A percentile compares a stretch with the other conserved stretches of the same genome.
These are phyloP conservation scores for Cyberlindnera misumaiensis DNA, from an alignment of 805 yeast genomes.

Conservation along the genomic window DNA sequence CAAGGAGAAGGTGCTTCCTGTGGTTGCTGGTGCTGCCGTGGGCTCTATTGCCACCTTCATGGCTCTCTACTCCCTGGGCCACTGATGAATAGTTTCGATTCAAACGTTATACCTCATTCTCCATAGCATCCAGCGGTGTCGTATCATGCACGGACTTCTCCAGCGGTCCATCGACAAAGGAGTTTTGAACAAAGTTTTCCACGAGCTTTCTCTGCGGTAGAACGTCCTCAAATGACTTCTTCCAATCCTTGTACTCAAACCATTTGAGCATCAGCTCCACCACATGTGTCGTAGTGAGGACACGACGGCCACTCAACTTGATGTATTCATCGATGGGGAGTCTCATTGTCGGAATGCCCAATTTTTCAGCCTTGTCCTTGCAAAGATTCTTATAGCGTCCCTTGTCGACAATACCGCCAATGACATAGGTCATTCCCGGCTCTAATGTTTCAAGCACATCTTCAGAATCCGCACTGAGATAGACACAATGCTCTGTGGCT, in stretches of 20 bases:
- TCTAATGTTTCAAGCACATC: conserved; percentile 57
- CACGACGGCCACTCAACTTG: conserved; percentile 77
- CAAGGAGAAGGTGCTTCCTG: too few species aligned
- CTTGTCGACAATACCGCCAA: conserved; percentile 96
- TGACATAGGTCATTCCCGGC: conserved; percentile 68
- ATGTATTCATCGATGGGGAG: conserved; percentile 86
- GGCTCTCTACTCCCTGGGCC: conserved; percentile 1
- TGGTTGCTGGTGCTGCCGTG: conserved; percentile 3
- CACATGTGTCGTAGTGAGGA: conserved; percentile 93
- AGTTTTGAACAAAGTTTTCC: conserved; percentile 3
- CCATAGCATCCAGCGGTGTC: not conserved
- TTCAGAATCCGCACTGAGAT: conserved; percentile 84
- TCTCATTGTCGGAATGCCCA: conserved; percentile 67
- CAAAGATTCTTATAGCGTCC: conserved; percentile 82
- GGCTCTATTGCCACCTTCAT: conserved; percentile 4
- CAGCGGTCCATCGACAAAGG: conserved; percentile 2
- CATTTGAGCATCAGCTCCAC: conserved; percentile 78
- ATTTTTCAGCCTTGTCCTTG: conserved; percentile 65
- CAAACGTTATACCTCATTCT: too few species aligned
- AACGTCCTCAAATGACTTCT: conserved; percentile 75
- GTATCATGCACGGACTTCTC: conserved; percentile 1
- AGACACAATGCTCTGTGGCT: conserved; percentile 39
- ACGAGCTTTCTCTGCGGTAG: conserved; percentile 68
- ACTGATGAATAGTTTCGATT: too few species aligned
- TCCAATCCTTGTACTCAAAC: conserved; percentile 80